Evolutionary conservation across 352 stramenopile genomes (phyloP).

Genomic region (Globisporangium recalcitrans): DNA sequence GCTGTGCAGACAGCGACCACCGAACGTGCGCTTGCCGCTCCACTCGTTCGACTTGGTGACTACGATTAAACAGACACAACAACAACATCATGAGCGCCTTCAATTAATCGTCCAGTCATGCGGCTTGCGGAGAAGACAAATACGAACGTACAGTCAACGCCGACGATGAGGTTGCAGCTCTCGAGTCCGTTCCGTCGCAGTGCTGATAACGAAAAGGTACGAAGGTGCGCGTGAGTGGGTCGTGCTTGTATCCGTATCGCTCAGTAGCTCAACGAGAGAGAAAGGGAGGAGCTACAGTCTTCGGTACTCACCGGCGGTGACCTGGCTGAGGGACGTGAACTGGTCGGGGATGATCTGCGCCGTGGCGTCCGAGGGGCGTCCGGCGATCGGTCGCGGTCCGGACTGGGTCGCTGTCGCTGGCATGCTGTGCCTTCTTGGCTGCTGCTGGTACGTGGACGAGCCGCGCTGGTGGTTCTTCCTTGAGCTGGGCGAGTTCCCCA

Average conservation of each 20-base stretch:
- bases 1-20: conserved; percentile 58
- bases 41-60: conserved; percentile 89
- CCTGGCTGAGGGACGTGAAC: conserved; percentile 60
- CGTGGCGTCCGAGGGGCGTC: conserved; percentile 17
- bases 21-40: conserved; percentile 82
- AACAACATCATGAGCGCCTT: not conserved
- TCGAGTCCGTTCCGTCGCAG: conserved; percentile 71
- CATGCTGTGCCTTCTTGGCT: conserved; percentile 11
- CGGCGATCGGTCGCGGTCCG: conserved; percentile 22
- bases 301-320: conserved; percentile 35
- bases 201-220: no score
- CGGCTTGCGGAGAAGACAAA: not conserved
- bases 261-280: not conserved
- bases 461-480: not conserved
- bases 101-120: not conserved
- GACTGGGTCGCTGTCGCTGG: conserved; percentile 35
- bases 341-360: conserved; percentile 64
- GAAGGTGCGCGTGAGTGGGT: not conserved
- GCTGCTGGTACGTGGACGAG: not conserved
- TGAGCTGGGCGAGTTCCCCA: conserved; percentile 30
- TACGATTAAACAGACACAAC: conserved; percentile 32
- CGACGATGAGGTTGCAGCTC: conserved; percentile 83
- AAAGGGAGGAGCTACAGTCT: not conserved
- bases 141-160: conserved; percentile 70
- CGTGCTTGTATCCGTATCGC: not conserved